phyloP scores from a whole-genome alignment of 202 grass and related monocot species.

The Elaeis oleifera region DNA sequence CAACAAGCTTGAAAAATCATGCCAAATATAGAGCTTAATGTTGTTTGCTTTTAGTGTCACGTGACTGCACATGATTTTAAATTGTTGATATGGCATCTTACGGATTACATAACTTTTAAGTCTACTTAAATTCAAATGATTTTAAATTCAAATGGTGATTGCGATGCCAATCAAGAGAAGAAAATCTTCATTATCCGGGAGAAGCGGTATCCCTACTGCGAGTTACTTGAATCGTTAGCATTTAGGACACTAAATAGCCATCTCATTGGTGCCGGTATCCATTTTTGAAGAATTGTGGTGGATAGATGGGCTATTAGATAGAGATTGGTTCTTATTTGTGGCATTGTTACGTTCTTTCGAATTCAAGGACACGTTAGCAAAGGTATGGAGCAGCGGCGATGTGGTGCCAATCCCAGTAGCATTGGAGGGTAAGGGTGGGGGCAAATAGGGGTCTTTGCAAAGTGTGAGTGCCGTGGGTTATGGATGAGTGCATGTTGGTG shows the following conservation, averaged over 20 bases:
- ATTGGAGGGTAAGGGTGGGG: neutral
- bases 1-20: too few species aligned
- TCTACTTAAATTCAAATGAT: too few species aligned
- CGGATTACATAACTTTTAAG: too few species aligned
- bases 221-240: neutral
- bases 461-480: constrained; percentile 2
- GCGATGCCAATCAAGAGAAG: neutral
- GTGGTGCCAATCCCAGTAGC: neutral
- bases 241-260: neutral
- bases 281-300: neutral
- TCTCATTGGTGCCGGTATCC: neutral
- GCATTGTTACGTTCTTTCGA: neutral
- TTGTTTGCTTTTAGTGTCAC: too few species aligned
- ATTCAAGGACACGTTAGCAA: neutral
- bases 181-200: constrained; percentile 1
- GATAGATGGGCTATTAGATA: neutral
- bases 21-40: too few species aligned
- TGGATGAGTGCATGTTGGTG: constrained; percentile 1
- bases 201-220: neutral
- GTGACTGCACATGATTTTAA: too few species aligned
- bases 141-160: too few species aligned
- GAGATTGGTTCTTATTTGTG: neutral
- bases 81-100: too few species aligned
- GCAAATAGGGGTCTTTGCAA: neutral
- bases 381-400: neutral